phyloP scores from a whole-genome alignment of 805 yeast genomes.

The Sugiyamaella lignohabitans region DNA sequence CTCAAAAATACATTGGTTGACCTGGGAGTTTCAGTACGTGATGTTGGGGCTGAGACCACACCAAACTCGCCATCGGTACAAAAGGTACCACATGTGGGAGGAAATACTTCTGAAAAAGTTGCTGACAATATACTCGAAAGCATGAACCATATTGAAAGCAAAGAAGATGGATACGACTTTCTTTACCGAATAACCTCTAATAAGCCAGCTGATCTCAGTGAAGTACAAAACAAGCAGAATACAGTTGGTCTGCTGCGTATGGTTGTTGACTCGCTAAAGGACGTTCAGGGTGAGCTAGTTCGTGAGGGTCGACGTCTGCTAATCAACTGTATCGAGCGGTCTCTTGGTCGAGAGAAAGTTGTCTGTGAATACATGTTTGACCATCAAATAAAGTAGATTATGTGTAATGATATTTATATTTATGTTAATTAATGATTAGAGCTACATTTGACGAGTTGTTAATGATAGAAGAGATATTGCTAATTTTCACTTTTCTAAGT shows the following conservation, averaged over 20 bases:
- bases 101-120: background rate
- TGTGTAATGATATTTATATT: background rate
- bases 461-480: background rate
- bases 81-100: background rate
- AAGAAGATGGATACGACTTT: constrained; percentile 46
- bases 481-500: no score
- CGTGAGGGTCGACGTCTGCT: constrained; percentile 20
- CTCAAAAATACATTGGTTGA: constrained; percentile 11
- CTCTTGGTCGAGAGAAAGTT: constrained; percentile 18
- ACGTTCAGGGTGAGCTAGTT: constrained; percentile 27
- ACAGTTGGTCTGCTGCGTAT: constrained; percentile 48
- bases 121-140: constrained; percentile 1
- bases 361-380: constrained; percentile 22
- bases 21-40: background rate
- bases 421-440: no score
- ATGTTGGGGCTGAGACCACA: background rate
- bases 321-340: constrained; percentile 20
- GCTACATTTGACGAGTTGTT: background rate
- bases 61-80: background rate
- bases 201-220: constrained; percentile 28
- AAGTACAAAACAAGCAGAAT: constrained; percentile 40
- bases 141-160: background rate
- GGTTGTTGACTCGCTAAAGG: constrained; percentile 20
- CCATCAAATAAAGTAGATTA: constrained; percentile 1
- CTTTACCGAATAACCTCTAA: constrained; percentile 39